phyloP scores from a whole-genome alignment of 805 yeast genomes.

The Nakazawaea siamensis region DNA sequence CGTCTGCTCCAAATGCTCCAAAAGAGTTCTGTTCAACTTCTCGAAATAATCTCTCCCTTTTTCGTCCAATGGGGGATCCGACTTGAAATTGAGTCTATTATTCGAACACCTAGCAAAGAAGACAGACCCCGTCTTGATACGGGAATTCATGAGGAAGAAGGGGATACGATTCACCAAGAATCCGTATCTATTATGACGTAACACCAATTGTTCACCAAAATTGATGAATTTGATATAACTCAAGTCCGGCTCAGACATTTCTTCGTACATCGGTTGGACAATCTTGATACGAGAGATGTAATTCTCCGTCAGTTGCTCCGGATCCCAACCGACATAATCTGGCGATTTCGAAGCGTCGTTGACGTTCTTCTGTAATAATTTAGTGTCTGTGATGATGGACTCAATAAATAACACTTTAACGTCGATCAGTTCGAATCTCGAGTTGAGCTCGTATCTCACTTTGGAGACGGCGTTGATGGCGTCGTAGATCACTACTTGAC shows the following conservation, averaged over 20 bases:
- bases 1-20: constrained; percentile 20
- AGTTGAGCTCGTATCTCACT: constrained; percentile 53
- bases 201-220: constrained; percentile 77
- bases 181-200: constrained; percentile 78
- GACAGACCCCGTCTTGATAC: constrained; percentile 83
- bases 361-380: constrained; percentile 65
- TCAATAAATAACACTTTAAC: constrained; percentile 85
- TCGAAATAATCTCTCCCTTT: constrained; percentile 64
- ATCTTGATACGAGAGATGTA: constrained; percentile 64
- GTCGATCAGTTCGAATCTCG: constrained; percentile 43
- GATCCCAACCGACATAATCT: constrained; percentile 74
- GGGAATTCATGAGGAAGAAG: constrained; percentile 83
- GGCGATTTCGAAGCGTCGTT: constrained; percentile 82
- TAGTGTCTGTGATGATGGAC: constrained; percentile 68
- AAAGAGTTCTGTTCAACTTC: constrained; percentile 51
- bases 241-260: constrained; percentile 42
- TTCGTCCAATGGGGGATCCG: constrained; percentile 78
- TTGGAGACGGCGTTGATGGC: constrained; percentile 81
- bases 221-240: constrained; percentile 82
- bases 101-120: constrained; percentile 81
- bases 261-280: constrained; percentile 65
- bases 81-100: constrained; percentile 49
- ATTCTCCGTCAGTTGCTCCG: constrained; percentile 65
- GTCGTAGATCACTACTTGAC: constrained; percentile 94
- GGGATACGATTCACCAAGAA: constrained; percentile 87